Percentiles rank a stretch among this genome's conserved stretches.
Conservation (phyloP, 1,139 yeast genomes). For the Blastobotrys raffinosifermentans region DNA sequence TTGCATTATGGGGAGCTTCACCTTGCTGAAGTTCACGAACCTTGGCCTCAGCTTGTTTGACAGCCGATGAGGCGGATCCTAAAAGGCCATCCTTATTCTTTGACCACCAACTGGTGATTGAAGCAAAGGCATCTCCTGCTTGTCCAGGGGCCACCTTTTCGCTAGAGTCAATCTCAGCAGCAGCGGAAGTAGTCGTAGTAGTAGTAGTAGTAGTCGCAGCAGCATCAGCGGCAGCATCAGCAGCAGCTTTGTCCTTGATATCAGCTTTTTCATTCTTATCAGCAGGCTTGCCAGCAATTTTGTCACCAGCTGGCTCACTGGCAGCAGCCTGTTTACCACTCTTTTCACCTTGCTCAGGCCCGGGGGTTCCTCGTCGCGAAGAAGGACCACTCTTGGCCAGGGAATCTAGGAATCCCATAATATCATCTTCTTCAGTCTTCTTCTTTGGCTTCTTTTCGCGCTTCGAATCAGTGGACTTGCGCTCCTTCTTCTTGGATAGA, state of each 20-base stretch:
- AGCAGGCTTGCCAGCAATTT: conserved; percentile 6
- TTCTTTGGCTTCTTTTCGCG: conserved; percentile 16
- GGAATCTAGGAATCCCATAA: conserved; percentile 83
- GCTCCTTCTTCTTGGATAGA: conserved; percentile 39
- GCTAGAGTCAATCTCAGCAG: too few species aligned
- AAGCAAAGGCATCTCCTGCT: conserved; percentile 6
- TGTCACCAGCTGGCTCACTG: neutral
- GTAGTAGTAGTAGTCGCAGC: neutral
- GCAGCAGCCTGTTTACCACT: neutral
- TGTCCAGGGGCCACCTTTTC: too few species aligned
- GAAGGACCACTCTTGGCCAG: conserved; percentile 34
- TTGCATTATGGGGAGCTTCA: conserved; percentile 21
- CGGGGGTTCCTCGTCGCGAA: conserved; percentile 24
- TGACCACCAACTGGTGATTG: conserved; percentile 49
- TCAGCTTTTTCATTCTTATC: conserved; percentile 1
- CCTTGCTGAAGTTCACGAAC: conserved; percentile 35
- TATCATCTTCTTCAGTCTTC: conserved; percentile 52
- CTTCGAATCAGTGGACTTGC: conserved; percentile 15
- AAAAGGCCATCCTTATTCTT: conserved; percentile 36
- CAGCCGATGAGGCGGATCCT: conserved; percentile 53
- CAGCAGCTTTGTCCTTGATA: conserved; percentile 5
- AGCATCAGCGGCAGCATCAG: conserved; percentile 7
- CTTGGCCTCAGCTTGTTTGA: conserved; percentile 44
- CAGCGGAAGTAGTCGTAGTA: neutral
- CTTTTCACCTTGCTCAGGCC: conserved; percentile 2